Percentiles rank a stretch among this genome's conserved stretches.
phyloP scores from a whole-genome alignment of 2,329 filamentous ascomycete species.

The Didymella keratinophila region DNA sequence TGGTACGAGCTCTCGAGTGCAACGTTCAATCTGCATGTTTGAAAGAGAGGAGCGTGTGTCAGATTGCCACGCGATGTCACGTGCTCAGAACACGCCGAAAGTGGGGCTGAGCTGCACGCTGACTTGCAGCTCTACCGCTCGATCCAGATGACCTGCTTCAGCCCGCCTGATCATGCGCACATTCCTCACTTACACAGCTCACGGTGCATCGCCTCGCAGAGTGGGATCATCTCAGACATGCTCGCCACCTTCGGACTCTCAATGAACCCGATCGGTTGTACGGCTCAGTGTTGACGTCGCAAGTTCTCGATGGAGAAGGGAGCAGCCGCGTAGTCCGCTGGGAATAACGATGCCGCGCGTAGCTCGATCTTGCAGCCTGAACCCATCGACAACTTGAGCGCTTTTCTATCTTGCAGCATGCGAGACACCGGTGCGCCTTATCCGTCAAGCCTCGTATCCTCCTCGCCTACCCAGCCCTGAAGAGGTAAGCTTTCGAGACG shows the following conservation, averaged over 20 bases:
- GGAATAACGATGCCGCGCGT: not conserved
- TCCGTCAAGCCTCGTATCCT: conserved; percentile 9
- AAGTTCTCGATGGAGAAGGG: not conserved
- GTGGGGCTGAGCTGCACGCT: conserved; percentile 8
- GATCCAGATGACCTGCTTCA: not conserved
- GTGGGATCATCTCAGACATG: conserved; percentile 2
- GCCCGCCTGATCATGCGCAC: conserved; percentile 12
- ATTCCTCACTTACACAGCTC: conserved; percentile 4
- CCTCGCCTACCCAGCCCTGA: conserved; percentile 12
- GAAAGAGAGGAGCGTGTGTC: not conserved
- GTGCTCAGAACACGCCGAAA: not conserved
- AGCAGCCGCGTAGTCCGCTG: not conserved
- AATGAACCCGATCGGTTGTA: not conserved
- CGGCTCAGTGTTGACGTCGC: conserved; percentile 1
- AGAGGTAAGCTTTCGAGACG: conserved; percentile 12
- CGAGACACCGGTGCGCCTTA: not conserved
- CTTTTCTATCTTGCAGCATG: not conserved
- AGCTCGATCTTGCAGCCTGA: not conserved
- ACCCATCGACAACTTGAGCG: not conserved
- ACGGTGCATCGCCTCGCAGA: conserved; percentile 1
- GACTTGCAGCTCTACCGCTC: not conserved
- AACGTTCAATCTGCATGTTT: too few species aligned
- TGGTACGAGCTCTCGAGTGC: not conserved
- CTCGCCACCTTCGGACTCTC: not conserved
- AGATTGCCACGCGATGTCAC: conserved; percentile 8